Evolutionary conservation across 2,329 filamentous ascomycete species (phyloP).

Genomic region (Fusarium secorum): DNA sequence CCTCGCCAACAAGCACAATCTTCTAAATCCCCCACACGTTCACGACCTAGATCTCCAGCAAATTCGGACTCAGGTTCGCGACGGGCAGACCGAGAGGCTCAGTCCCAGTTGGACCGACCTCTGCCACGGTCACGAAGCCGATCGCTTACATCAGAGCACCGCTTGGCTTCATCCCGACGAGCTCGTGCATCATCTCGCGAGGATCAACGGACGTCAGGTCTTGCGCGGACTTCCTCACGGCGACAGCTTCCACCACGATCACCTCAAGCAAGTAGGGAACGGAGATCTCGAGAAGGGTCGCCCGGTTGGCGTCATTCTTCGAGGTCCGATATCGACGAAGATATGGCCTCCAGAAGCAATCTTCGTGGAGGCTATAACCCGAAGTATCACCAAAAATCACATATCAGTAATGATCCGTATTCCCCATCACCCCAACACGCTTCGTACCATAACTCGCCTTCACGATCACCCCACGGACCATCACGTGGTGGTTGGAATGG

Average conservation of each 20-base stretch:
- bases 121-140: conserved; percentile 38
- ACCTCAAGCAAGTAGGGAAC: conserved; percentile 41
- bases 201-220: conserved; percentile 30
- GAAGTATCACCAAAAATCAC: conserved; percentile 49
- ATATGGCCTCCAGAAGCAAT: conserved; percentile 55
- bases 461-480: conserved; percentile 53
- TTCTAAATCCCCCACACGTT: conserved; percentile 42
- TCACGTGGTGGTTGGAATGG: conserved; percentile 52
- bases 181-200: conserved; percentile 37
- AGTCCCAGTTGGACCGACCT: conserved; percentile 30
- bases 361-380: conserved; percentile 54
- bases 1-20: conserved; percentile 44
- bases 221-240: conserved; percentile 30
- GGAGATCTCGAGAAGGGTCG: conserved; percentile 42
- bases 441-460: conserved; percentile 56
- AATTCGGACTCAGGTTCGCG: conserved; percentile 40
- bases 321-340: conserved; percentile 60
- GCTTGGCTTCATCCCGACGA: conserved; percentile 30
- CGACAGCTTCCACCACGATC: conserved; percentile 40
- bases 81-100: conserved; percentile 38
- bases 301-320: conserved; percentile 51
- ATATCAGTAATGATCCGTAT: conserved; percentile 50
- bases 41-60: conserved; percentile 39
- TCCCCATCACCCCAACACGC: conserved; percentile 54
- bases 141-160: conserved; percentile 35